phyloP scores from a whole-genome alignment of 225 moss, liverwort and hornwort species.

The Asterella californica region DNA sequence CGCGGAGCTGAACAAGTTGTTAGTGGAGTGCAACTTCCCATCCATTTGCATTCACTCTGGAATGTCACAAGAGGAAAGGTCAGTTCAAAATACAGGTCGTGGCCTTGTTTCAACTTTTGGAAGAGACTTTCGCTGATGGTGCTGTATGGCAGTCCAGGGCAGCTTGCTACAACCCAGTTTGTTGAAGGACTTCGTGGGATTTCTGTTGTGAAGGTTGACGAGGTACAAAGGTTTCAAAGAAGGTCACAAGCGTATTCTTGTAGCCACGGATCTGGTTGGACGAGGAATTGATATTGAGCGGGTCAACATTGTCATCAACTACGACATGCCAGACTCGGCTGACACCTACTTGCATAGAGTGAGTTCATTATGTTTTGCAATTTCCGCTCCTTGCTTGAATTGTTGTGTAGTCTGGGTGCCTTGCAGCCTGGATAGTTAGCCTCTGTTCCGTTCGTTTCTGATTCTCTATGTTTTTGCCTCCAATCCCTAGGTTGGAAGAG shows the following conservation, averaged over 20 bases:
- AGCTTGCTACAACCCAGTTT: not conserved
- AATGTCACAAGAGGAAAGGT: constrained; percentile 98
- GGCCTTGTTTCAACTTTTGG: not conserved
- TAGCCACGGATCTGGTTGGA: constrained; percentile 90
- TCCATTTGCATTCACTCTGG: constrained; percentile 97
- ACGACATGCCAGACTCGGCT: constrained; percentile 97
- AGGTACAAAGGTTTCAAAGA: constrained; percentile 97
- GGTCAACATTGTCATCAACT: constrained; percentile 94
- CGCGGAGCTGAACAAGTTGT: constrained; percentile 85
- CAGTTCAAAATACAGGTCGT: not conserved
- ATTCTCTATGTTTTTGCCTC: not conserved
- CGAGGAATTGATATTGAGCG: constrained; percentile 97
- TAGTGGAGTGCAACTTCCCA: constrained; percentile 98
- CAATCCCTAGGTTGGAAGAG: constrained; percentile 41
- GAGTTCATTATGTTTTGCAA: not conserved
- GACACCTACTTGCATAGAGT: constrained; percentile 92
- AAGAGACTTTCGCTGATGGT: not conserved
- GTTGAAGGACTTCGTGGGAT: not conserved
- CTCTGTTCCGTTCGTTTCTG: not conserved
- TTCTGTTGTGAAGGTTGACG: constrained; percentile 53
- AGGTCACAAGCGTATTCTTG: constrained; percentile 91
- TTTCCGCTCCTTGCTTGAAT: not conserved
- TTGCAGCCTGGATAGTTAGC: not conserved
- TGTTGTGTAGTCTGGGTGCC: not conserved
- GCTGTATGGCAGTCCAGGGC: not conserved